These are phyloP conservation scores for Jamesozyma hellenica DNA, from an alignment of 805 yeast genomes.

Conservation along the genomic window DNA sequence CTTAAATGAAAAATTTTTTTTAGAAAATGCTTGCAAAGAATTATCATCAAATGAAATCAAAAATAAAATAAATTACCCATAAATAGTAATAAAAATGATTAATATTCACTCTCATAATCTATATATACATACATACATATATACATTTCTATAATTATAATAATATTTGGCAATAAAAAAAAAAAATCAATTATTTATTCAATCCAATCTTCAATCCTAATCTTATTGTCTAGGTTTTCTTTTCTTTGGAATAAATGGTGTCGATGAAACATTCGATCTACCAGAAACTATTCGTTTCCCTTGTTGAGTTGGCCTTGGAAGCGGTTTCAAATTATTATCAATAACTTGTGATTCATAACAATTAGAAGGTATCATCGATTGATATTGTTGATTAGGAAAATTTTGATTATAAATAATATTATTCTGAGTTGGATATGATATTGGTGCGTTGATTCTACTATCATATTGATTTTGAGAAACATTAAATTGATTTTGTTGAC, in stretches of 20 bases:
- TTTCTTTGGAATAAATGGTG: constrained; percentile 21
- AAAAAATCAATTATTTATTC: no score
- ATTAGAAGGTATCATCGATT: no score
- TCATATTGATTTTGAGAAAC: no score
- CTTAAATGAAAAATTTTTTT: constrained; percentile 14
- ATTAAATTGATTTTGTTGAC: no score
- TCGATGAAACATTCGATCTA: constrained; percentile 10
- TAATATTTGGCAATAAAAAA: not conserved
- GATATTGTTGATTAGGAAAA: no score
- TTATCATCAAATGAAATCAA: constrained; percentile 1
- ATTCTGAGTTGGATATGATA: no score
- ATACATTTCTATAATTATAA: not conserved
- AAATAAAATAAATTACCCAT: not conserved
- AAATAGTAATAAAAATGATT: not conserved
- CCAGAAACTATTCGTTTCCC: not conserved
- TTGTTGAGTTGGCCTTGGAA: not conserved
- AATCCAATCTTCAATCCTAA: not conserved
- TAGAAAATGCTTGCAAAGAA: constrained; percentile 15
- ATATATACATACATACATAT: not conserved
- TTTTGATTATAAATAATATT: no score
- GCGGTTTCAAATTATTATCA: no score
- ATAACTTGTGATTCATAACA: no score
- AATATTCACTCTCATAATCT: no score
- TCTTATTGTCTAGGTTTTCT: constrained; percentile 9
- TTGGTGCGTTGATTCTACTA: no score